Base-by-base conservation (phyloP, 352 stramenopile genomes). In the Globisporangium rhizosaccharum region DNA sequence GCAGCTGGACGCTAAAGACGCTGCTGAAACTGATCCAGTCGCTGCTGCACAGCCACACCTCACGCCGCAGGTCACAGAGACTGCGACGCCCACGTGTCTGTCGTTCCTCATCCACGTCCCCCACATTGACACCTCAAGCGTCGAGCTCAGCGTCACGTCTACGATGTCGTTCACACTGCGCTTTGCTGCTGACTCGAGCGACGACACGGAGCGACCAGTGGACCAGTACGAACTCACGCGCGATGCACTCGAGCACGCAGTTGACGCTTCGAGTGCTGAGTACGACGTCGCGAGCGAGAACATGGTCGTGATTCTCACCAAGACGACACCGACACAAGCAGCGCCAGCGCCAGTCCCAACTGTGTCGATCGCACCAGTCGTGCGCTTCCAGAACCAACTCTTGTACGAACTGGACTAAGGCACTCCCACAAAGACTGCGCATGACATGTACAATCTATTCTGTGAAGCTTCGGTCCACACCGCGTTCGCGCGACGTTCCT, bases 301-400 rank as follows among this genome's bases (percentile, higher is more conserved):
- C 57, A 71, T 90, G 67, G 79, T 72, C n/a, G 45, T 92, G 42
- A 76, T 92, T 36, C 54, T 89, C 23, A 59, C 15, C 6, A 71
- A 80, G 48, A 54, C 54, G 70, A 61, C 20, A 15, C 44, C 11
- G 44, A 18, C 44, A 17, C 9, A 11, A 3, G 17, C 20, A 12
- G 11, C 11, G 12, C 11, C 57, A 14, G 4, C 25, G 36, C 18
- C 44, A 41, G 46, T 41, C 28, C 65, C 39, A 47, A 14, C 11
- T 20, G 56, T 15, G 25, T 37, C 52, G n/a, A 50, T 67, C 28
- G 51, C 65, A 7, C 48, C 59, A 1, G 64, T 74, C 33, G 65
- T 76, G 37, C 72, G 70, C 28, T 88, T 88, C 61, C 78, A 88
- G 63, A 91, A 91, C 60, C 67, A 91, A 28, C 60, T 91, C 25